These are phyloP conservation scores for Rhododendron henanense DNA, from an alignment of 148 eudicot genomes.

Conservation along the genomic window DNA sequence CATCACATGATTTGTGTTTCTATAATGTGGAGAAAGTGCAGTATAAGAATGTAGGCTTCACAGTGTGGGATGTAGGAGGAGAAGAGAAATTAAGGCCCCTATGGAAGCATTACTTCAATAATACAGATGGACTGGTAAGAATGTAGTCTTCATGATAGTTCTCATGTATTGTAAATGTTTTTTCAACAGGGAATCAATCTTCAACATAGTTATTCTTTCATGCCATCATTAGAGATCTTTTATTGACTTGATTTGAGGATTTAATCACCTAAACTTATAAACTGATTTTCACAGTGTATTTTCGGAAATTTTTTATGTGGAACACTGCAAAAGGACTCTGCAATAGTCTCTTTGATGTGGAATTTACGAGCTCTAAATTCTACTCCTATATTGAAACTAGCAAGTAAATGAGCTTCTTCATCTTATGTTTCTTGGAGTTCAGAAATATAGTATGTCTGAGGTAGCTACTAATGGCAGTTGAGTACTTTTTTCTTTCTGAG, in stretches of 20 bases:
- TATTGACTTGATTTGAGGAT: not conserved
- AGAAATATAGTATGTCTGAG: too few species aligned
- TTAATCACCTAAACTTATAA: not conserved
- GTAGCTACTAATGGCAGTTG: too few species aligned
- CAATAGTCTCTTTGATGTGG: conserved; percentile 10
- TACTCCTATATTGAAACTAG: too few species aligned
- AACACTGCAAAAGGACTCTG: conserved; percentile 75
- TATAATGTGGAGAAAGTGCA: conserved; percentile 94
- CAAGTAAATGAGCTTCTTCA: too few species aligned
- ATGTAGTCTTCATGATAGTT: not conserved
- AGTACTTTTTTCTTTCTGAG: too few species aligned
- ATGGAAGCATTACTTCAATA: conserved; percentile 98
- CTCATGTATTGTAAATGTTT: conserved; percentile 11
- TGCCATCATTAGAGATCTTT: conserved; percentile 77
- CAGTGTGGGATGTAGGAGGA: conserved; percentile 99
- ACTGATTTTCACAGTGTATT: conserved; percentile 52
- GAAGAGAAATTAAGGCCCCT: conserved; percentile 95
- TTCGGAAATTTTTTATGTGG: conserved; percentile 65
- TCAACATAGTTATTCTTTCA: conserved; percentile 31
- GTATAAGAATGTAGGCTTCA: conserved; percentile 93
- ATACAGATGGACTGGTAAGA: conserved; percentile 92
- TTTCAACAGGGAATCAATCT: conserved; percentile 4
- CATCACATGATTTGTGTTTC: not conserved
- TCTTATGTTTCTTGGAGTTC: too few species aligned
- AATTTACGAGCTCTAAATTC: too few species aligned